Conservation (phyloP, 768 basidiomycete species). For the Dioszegia crocea region DNA sequence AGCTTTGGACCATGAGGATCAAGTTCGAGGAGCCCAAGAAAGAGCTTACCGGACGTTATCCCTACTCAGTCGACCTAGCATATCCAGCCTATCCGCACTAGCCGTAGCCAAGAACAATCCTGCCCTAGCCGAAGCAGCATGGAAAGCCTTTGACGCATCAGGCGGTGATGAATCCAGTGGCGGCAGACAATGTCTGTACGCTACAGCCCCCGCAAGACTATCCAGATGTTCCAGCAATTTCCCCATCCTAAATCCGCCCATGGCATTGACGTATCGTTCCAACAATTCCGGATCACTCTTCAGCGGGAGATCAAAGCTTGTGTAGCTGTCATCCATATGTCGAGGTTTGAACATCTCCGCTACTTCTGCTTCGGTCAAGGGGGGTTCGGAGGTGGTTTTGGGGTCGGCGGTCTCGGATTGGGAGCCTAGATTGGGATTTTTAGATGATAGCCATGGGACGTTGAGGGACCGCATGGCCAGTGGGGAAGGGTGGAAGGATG, state of each 20-base stretch:
- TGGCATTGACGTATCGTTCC: slow-evolving; percentile 43
- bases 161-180: slow-evolving; percentile 11
- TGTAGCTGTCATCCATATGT: slow-evolving; percentile 47
- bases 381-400: not conserved
- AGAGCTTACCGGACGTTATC: slow-evolving; percentile 39
- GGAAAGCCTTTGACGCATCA: slow-evolving; percentile 50
- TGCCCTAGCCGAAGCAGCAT: slow-evolving; percentile 58
- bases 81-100: slow-evolving; percentile 62
- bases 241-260: slow-evolving; percentile 45
- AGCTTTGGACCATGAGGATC: not conserved
- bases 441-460: slow-evolving; percentile 37
- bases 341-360: slow-evolving; percentile 29
- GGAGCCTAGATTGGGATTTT: slow-evolving; percentile 30
- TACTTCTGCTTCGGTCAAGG: slow-evolving; percentile 11
- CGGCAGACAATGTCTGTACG: slow-evolving; percentile 64
- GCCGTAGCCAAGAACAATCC: slow-evolving; percentile 82
- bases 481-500: slow-evolving; percentile 31
- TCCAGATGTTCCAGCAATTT: slow-evolving; percentile 58
- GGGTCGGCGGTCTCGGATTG: not conserved
- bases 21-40: not conserved
- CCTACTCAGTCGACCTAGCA: slow-evolving; percentile 42
- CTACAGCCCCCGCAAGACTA: slow-evolving; percentile 75
- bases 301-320: slow-evolving; percentile 42
- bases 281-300: slow-evolving; percentile 32
- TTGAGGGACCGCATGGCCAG: slow-evolving; percentile 35